These are phyloP conservation scores for Leccinum pellstonianum DNA, from an alignment of 768 basidiomycete species.

Conservation along the genomic window DNA sequence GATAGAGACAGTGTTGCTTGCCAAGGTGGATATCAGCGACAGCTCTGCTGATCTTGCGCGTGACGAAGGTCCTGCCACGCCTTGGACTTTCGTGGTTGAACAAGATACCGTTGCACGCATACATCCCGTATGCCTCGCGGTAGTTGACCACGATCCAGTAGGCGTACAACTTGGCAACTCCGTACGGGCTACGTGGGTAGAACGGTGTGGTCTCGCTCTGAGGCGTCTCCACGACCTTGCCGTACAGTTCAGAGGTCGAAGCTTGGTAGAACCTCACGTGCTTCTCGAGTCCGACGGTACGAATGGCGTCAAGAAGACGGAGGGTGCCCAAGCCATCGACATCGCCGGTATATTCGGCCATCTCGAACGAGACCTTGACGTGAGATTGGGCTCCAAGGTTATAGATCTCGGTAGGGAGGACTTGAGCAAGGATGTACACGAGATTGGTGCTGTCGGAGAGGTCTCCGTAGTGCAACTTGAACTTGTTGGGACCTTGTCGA, in stretches of 20 bases:
- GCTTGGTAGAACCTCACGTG: conserved; percentile 97
- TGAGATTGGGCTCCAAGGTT: conserved; percentile 97
- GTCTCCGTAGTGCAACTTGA: conserved; percentile 90
- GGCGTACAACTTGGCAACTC: conserved; percentile 91
- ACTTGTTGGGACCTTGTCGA: conserved; percentile 61
- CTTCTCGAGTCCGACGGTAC: conserved; percentile 91
- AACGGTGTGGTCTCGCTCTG: conserved; percentile 97
- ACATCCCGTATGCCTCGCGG: conserved; percentile 95
- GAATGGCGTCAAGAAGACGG: conserved; percentile 92
- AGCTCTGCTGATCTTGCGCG: conserved; percentile 90
- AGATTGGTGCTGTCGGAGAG: conserved; percentile 95
- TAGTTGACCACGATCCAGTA: conserved; percentile 93
- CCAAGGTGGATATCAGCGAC: conserved; percentile 89
- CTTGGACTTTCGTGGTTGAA: conserved; percentile 99
- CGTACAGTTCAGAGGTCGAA: conserved; percentile 95
- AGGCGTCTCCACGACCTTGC: conserved; percentile 93
- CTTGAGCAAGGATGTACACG: conserved; percentile 93
- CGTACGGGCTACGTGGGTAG: conserved; percentile 97
- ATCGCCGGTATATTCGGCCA: conserved; percentile 98
- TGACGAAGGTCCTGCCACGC: conserved; percentile 93
- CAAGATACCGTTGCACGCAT: conserved; percentile 93
- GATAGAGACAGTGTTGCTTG: conserved; percentile 87
- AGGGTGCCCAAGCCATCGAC: conserved; percentile 95
- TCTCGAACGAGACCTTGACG: conserved; percentile 99
- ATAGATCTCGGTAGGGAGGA: conserved; percentile 95